Conservation (phyloP, 805 yeast genomes). For the Metschnikowia proteae region DNA sequence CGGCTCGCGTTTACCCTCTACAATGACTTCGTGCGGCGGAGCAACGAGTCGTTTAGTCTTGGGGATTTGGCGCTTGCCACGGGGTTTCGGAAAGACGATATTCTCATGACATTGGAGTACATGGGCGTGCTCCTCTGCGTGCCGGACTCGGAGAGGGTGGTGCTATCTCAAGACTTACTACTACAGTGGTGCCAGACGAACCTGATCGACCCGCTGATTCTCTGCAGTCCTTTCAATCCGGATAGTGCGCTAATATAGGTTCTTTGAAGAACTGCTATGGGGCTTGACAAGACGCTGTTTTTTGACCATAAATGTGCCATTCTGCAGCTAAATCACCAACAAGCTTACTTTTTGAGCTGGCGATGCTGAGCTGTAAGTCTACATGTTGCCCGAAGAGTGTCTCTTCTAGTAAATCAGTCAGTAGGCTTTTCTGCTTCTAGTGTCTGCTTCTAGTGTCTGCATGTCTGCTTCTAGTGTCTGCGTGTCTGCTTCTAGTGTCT, state of each 20-base stretch:
- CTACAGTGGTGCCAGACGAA: constrained; percentile 28
- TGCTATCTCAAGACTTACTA: constrained; percentile 21
- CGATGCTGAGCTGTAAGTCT: too few species aligned
- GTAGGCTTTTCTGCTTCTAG: too few species aligned
- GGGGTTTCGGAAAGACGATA: constrained; percentile 62
- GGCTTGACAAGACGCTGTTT: too few species aligned
- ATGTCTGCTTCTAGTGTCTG: background rate
- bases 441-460: background rate
- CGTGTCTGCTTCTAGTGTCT: background rate
- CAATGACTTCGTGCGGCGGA: constrained; percentile 6
- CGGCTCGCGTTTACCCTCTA: constrained; percentile 23
- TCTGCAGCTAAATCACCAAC: background rate
- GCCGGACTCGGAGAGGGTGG: constrained; percentile 8
- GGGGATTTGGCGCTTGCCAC: constrained; percentile 51
- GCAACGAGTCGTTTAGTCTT: constrained; percentile 33
- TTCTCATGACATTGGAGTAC: constrained; percentile 53
- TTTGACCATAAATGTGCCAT: too few species aligned
- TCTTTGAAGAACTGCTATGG: too few species aligned
- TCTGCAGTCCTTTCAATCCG: constrained; percentile 28
- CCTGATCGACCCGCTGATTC: constrained; percentile 23
- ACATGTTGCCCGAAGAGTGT: too few species aligned
- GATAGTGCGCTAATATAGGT: background rate
- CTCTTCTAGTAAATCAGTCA: too few species aligned
- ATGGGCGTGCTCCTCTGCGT: constrained; percentile 34
- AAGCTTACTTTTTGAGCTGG: too few species aligned